These are phyloP conservation scores for Trichoderma lentiforme DNA, from an alignment of 2,329 filamentous ascomycete genomes.

Conservation along the genomic window DNA sequence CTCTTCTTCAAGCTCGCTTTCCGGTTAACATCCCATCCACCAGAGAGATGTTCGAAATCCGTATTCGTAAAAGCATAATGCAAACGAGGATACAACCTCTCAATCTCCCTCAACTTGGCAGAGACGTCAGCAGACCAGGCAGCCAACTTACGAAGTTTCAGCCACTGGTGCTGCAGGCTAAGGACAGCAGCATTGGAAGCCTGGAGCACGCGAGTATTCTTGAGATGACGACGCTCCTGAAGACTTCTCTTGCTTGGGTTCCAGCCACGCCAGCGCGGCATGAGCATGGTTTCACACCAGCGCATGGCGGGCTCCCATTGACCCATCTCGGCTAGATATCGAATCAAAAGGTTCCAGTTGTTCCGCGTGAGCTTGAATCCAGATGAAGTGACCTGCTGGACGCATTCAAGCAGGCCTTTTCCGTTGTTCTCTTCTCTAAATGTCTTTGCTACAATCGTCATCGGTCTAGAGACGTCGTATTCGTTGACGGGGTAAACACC, in stretches of 20 bases:
- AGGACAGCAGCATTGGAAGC: conserved; percentile 43
- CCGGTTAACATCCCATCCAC: conserved; percentile 25
- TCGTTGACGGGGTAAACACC: conserved; percentile 47
- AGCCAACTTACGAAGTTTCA: conserved; percentile 46
- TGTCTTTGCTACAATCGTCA: conserved; percentile 49
- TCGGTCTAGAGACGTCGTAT: conserved; percentile 49
- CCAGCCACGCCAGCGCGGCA: conserved; percentile 79
- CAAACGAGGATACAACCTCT: conserved; percentile 39
- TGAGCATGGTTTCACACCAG: conserved; percentile 73
- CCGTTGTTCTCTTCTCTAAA: conserved; percentile 40
- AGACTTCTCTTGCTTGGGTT: conserved; percentile 21
- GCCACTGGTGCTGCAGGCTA: conserved; percentile 47
- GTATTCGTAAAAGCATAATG: conserved; percentile 39
- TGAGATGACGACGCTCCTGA: conserved; percentile 38
- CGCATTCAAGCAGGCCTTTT: conserved; percentile 45
- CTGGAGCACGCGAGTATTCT: conserved; percentile 33
- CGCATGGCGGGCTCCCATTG: conserved; percentile 65
- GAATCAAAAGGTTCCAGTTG: conserved; percentile 79
- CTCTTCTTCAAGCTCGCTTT: conserved; percentile 29
- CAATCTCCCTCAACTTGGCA: conserved; percentile 38
- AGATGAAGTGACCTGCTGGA: conserved; percentile 54
- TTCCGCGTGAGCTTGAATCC: conserved; percentile 73
- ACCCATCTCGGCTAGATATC: conserved; percentile 59
- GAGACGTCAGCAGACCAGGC: conserved; percentile 48
- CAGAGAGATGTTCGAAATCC: conserved; percentile 30